Evolutionary conservation across 1,284 basidiomycete genomes (phyloP).

Genomic region (Peniophora sp.): DNA sequence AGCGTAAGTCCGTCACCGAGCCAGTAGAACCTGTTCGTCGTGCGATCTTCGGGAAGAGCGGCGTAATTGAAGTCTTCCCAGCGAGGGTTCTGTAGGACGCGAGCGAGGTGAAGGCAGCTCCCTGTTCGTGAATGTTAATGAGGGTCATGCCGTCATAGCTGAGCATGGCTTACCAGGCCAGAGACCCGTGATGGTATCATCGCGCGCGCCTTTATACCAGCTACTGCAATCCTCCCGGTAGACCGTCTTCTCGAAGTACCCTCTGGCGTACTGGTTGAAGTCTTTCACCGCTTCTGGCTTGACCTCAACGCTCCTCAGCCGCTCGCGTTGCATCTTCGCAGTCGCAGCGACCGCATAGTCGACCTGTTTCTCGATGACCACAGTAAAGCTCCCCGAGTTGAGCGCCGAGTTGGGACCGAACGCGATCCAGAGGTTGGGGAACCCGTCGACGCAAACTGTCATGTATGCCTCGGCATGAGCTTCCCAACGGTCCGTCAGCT

Average conservation of each 20-base stretch:
- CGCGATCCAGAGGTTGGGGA: conserved; percentile 47
- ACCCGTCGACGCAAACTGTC: conserved; percentile 40
- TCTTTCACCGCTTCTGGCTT: conserved; percentile 45
- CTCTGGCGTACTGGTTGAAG: conserved; percentile 43
- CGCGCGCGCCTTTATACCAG: conserved; percentile 56
- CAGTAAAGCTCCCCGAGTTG: conserved; percentile 39
- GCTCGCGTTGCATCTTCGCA: conserved; percentile 45
- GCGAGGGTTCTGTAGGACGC: conserved; percentile 42
- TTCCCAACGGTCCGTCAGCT: conserved; percentile 35
- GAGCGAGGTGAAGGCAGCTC: conserved; percentile 44
- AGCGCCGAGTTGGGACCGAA: conserved; percentile 46
- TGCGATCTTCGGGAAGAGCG: conserved; percentile 24
- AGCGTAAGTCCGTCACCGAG: neutral
- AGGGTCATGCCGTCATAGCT: conserved; percentile 1
- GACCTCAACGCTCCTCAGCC: conserved; percentile 43
- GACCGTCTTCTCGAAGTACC: conserved; percentile 46
- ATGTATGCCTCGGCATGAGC: conserved; percentile 44
- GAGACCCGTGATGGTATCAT: conserved; percentile 47
- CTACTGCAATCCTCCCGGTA: conserved; percentile 51
- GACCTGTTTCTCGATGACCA: conserved; percentile 42
- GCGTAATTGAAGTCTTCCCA: conserved; percentile 64
- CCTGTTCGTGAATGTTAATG: too few species aligned
- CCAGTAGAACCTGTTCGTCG: conserved; percentile 27
- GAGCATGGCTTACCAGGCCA: conserved; percentile 62
- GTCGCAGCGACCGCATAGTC: conserved; percentile 41